Evolutionary conservation across 2,329 filamentous ascomycete species (phyloP), one percentile per base, ranked within the genome.

Genomic region (Seiridium unicorne): DNA sequence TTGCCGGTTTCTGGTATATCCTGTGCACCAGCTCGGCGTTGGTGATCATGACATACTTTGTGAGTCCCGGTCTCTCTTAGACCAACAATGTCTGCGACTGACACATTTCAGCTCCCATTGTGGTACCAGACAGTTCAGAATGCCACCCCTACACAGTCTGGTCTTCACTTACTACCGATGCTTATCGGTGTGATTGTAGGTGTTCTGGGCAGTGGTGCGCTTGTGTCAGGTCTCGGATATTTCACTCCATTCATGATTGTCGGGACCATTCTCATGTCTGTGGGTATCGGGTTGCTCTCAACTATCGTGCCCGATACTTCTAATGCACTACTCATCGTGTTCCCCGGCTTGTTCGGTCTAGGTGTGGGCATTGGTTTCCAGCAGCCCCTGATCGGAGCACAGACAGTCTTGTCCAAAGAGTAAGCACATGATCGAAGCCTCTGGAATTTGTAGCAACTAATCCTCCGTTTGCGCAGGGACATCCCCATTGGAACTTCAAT

Each of bases 121-220:
- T 83, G 81, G 68, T 84, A 83, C 73, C 82, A 85, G 63, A 80
- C 80, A 35, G 79, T 85, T 59, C 77, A 83, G 63, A 81, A 79
- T 57, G 79, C 79, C 61, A 76, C 70, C n/a, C 80, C 83, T 55
- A 80, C 83, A 48, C 70, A 82, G 59, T 81, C 83, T 5, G 83
- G 83, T 58, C 80, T 85, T 68, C 83, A 83, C 66, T 77, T 83
- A 36, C 75, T 86, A 3, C 82, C 83, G 1, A 74, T 84, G 35
- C 74, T 85, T 10, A 77, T 85, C 13, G 73, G 80, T n/a, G 76
- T 78, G 10, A 79, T 84, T 31, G 58, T 85, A 53, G 75, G 74
- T 60, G 82, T 81, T 34, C 72, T 84, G 59, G 59, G 76, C 10
- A 70, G 74, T 3, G 81, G 81, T 44, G 74, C 26, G 2, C 57